Base-by-base conservation (phyloP, 257 asterid species). In the Przewalskia tangutica region DNA sequence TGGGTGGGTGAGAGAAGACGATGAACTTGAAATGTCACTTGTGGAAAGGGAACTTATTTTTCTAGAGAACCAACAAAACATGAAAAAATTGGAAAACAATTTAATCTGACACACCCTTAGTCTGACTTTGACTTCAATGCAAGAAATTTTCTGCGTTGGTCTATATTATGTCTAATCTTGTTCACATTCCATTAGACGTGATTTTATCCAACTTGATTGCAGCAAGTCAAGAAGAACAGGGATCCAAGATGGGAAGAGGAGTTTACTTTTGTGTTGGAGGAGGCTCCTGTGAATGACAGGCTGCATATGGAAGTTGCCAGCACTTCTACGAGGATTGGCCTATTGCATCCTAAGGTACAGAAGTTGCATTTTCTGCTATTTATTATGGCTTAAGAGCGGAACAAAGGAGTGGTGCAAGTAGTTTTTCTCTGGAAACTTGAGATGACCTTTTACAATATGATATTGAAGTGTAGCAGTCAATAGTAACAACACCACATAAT, bases 191-290 rank as follows among this genome's bases (percentile, higher is more conserved):
- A 42, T 77, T 82, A 59, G 77, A 54, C 13, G 20, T 77, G 36
- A 53, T 79, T 78, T 40, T 36, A 55, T 75, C 51, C 83, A 80
- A 75, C 55, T 23, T 62, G 78, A 16, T 51, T 84, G 63, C 95
- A 96, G 99, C 99, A 96, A 85, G 44, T 93, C 66, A 94, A 94
- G 94, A 96, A 96, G 91, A 96, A 89, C 87, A 88, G 98, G 55
- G 99, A 96, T 88, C 99, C 99, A 75, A 91, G 98, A 84, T 94
- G 98, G 99, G 98, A 86, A 11, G 99, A 96, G 89, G 97, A 87
- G 84, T 96, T 94, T 85, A 82, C 89, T 7, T 96, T 94, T 88
- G 62, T 85, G 86, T 80, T 96, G 89, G 97, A 94, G 8, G 96
- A 94, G 88, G 93, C 98, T 81, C 99, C 99, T 6, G 42, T 84